Base-by-base conservation (phyloP, 1,139 yeast genomes). In the Hyphopichia khmerensis region DNA sequence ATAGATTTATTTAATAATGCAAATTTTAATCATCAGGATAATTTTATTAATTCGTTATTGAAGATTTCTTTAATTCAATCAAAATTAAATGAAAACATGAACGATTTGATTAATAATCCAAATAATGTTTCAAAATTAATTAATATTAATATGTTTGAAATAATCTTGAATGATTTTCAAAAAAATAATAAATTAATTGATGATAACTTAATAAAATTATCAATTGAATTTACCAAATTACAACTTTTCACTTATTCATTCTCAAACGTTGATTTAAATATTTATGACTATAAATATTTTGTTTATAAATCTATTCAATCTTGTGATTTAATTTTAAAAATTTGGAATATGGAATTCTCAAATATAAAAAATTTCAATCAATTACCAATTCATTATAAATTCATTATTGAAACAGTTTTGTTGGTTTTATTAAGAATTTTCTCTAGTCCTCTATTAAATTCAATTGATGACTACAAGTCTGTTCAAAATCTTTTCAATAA, bases 141-240 rank as follows among this genome's bases (percentile, higher is more conserved):
- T 31, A 65, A 66, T 45, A 56, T 73, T 42, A 64, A 68, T 48
- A 72, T 72, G 77, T 73, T 72, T 53, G 77, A 73, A 43, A 65
- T 61, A 9, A 71, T 73, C 18, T 50, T 73, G 38, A 55, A 59
- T 41, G 73, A 71, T 43, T 60, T 69, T 39, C 51, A 55, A 23
- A 55, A 48, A 36, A 18, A 17, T 18, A 10, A 27, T 14, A n/a
- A 27, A 48, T 50, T 50, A 43, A 52, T 52, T 21, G 44, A 54
- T 11, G 57, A 59, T 43, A 56, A 55, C 35, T 57, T 69, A 41
- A 62, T 67, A n/a, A 52, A 58, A 34, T 52, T 71, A 13, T 62
- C 73, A 7, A 60, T 71, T 16, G 71, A 67, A 44, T 72, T 58
- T 48, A 61, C 75, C n/a, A 67, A 64, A 43, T 55, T 73, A 26